Evolutionary conservation across 2,329 filamentous ascomycete species (phyloP).

Genomic region (Trematosphaeria pertusa): DNA sequence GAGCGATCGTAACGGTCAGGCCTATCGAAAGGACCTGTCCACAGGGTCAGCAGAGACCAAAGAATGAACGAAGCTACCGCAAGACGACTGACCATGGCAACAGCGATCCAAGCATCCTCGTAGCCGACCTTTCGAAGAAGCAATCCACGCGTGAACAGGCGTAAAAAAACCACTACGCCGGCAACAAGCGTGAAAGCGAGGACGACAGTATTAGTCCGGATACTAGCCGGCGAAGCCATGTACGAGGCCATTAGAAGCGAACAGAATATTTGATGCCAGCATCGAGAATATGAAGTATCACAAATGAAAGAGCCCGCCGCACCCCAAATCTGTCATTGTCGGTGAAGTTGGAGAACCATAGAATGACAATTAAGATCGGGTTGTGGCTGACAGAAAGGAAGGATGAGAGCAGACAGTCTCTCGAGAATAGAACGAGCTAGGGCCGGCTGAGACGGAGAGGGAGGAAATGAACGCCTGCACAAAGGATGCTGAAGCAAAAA

Average conservation of each 20-base stretch:
- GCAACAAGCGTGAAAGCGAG: constrained; percentile 42
- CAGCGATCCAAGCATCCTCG: constrained; percentile 39
- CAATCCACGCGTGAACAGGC: constrained; percentile 37
- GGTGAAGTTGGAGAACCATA: constrained; percentile 9
- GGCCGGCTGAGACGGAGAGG: constrained; percentile 4
- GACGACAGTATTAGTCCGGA: constrained; percentile 39
- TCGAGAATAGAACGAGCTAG: constrained; percentile 5
- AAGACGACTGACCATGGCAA: constrained; percentile 43
- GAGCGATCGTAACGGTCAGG: constrained; percentile 32
- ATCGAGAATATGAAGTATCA: constrained; percentile 13
- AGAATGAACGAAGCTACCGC: not conserved
- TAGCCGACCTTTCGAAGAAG: constrained; percentile 32
- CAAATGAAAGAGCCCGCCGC: constrained; percentile 6
- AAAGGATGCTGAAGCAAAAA: constrained; percentile 4
- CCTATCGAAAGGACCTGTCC: constrained; percentile 33
- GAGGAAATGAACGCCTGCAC: not conserved
- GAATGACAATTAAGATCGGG: constrained; percentile 3
- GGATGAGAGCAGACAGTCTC: not conserved
- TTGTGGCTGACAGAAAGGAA: constrained; percentile 7
- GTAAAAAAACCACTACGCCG: constrained; percentile 36
- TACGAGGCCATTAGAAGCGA: constrained; percentile 6
- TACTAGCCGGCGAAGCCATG: constrained; percentile 35
- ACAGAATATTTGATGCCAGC: constrained; percentile 12
- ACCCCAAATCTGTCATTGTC: constrained; percentile 9
- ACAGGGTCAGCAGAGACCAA: constrained; percentile 11